phyloP scores from a whole-genome alignment of 2,329 filamentous ascomycete species.

The Stemphylium lycopersici region DNA sequence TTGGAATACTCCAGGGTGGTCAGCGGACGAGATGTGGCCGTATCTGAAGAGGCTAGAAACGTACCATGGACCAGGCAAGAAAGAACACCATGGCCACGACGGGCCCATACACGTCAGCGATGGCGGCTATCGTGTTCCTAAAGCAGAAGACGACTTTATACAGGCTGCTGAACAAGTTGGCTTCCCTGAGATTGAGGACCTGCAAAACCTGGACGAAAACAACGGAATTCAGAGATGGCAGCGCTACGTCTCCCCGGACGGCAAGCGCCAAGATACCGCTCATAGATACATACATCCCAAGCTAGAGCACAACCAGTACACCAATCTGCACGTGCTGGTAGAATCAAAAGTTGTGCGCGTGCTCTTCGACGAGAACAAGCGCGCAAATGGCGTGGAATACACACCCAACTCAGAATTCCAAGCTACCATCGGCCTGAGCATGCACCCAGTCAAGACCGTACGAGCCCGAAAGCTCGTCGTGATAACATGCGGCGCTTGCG shows the following conservation, averaged over 20 bases:
- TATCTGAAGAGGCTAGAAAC: constrained; percentile 65
- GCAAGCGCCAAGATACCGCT: constrained; percentile 64
- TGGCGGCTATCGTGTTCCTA: constrained; percentile 53
- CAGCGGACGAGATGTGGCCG: constrained; percentile 58
- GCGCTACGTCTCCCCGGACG: constrained; percentile 59
- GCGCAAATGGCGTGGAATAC: constrained; percentile 66
- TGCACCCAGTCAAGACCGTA: constrained; percentile 48
- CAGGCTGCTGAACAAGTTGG: constrained; percentile 56
- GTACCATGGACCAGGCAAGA: constrained; percentile 57
- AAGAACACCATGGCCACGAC: constrained; percentile 57
- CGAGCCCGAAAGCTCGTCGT: constrained; percentile 63
- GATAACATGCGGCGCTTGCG: constrained; percentile 57
- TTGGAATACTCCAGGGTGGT: constrained; percentile 62
- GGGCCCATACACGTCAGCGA: constrained; percentile 64
- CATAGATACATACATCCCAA: constrained; percentile 62
- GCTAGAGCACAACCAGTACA: constrained; percentile 56
- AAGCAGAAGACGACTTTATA: constrained; percentile 58
- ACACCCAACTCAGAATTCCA: constrained; percentile 55
- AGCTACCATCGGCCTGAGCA: constrained; percentile 37
- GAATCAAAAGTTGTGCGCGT: constrained; percentile 64
- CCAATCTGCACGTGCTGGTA: constrained; percentile 65
- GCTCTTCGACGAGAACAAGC: constrained; percentile 60
- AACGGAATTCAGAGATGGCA: constrained; percentile 53
- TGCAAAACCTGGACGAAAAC: constrained; percentile 58
- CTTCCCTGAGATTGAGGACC: constrained; percentile 59